phyloP scores from a whole-genome alignment of 1,139 yeast species.

The Debaryomycetaceae sp. region DNA sequence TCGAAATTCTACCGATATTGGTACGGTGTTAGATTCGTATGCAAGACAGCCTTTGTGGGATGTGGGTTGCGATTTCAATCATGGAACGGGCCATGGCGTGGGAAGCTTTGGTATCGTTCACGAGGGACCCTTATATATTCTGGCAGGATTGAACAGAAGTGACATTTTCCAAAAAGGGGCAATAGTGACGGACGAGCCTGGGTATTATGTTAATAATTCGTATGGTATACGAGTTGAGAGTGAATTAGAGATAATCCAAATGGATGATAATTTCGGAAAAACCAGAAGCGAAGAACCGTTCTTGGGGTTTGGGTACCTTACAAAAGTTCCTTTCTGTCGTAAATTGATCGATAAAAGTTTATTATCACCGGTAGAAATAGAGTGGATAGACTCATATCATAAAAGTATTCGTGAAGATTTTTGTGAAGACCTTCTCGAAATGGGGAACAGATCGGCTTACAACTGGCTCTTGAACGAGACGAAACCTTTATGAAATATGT shows the following conservation, averaged over 20 bases:
- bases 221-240: conserved; percentile 55
- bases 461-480: conserved; percentile 41
- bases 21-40: conserved; percentile 46
- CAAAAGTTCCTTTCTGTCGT: conserved; percentile 53
- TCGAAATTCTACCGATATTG: conserved; percentile 34
- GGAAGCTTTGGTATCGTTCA: conserved; percentile 57
- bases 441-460: conserved; percentile 38
- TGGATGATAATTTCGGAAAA: conserved; percentile 28
- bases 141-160: conserved; percentile 33
- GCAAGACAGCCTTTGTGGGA: conserved; percentile 54
- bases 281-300: conserved; percentile 33
- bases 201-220: conserved; percentile 49
- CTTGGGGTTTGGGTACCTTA: conserved; percentile 47
- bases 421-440: conserved; percentile 28
- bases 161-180: conserved; percentile 44
- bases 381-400: conserved; percentile 53
- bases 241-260: conserved; percentile 43
- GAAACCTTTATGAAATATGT: conserved; percentile 18
- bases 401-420: conserved; percentile 34
- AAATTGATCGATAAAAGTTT: conserved; percentile 39
- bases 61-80: conserved; percentile 51
- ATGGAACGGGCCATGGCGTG: conserved; percentile 62
- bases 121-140: conserved; percentile 51
- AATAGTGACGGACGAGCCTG: conserved; percentile 55
- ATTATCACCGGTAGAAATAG: conserved; percentile 36